These are phyloP conservation scores for Fraxinus nigra DNA, from an alignment of 305 asterid genomes.

Conservation along the genomic window DNA sequence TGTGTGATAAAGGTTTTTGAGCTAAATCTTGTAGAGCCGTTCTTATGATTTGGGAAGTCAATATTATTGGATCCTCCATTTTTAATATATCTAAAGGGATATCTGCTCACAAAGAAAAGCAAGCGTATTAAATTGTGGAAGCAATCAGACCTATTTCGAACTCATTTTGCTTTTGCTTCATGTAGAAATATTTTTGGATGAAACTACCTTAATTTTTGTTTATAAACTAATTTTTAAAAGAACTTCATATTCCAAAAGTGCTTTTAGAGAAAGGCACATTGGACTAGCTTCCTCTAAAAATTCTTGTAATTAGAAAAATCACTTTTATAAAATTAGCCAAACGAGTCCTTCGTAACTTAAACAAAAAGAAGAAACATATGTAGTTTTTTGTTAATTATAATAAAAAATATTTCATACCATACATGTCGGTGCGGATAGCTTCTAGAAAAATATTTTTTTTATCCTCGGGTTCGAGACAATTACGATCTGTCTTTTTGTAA, in stretches of 20 bases:
- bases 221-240: too few relatives aligned
- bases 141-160: neutral
- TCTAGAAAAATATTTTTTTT: neutral
- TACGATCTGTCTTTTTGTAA: neutral
- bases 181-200: neutral
- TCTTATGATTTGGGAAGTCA: neutral
- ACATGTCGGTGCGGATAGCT: neutral
- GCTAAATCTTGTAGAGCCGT: neutral
- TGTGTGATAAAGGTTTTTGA: neutral
- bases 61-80: neutral
- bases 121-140: neutral
- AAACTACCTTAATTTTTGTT: too few relatives aligned
- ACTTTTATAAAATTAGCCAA: too few relatives aligned
- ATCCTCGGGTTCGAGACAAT: neutral
- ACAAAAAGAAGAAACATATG: too few relatives aligned
- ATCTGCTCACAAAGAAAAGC: neutral
- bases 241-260: too few relatives aligned
- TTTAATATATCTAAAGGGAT: neutral
- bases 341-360: too few relatives aligned
- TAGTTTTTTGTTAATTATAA: too few relatives aligned
- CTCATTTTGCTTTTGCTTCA: neutral
- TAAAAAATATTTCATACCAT: conserved; percentile 5
- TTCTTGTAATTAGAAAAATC: neutral
- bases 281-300: too few relatives aligned
- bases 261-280: too few relatives aligned